These are phyloP conservation scores for Sordariomycetes sp. DNA, from an alignment of 2,329 filamentous ascomycete species.

Conservation along the genomic window DNA sequence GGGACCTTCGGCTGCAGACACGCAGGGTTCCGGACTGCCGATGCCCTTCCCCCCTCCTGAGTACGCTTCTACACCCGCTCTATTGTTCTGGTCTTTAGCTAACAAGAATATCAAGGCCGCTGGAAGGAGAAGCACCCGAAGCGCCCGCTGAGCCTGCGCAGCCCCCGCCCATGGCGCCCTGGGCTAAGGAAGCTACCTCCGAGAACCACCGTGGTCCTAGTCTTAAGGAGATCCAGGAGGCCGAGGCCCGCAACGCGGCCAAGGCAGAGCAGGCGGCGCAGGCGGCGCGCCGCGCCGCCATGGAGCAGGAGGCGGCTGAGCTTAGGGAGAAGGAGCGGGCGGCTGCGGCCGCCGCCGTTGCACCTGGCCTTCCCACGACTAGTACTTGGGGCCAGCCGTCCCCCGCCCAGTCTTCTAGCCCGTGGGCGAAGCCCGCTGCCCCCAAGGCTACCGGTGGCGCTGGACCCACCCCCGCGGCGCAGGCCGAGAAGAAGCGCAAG, in stretches of 20 bases:
- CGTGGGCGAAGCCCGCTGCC: conserved; percentile 53
- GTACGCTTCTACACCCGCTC: not conserved
- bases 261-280: conserved; percentile 73
- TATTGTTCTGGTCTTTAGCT: not conserved
- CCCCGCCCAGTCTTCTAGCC: conserved; percentile 50
- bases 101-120: not conserved
- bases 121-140: conserved; percentile 50
- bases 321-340: conserved; percentile 47
- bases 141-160: conserved; percentile 23
- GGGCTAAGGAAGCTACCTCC: conserved; percentile 76
- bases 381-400: conserved; percentile 82
- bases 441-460: conserved; percentile 22
- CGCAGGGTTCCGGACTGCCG: conserved; percentile 46
- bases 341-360: conserved; percentile 32
- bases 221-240: conserved; percentile 91
- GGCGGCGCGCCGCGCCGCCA: conserved; percentile 60
- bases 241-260: conserved; percentile 84
- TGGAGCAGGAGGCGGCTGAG: conserved; percentile 64
- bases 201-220: conserved; percentile 61
- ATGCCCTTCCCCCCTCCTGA: conserved; percentile 56
- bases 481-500: conserved; percentile 47
- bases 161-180: conserved; percentile 72
- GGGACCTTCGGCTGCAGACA: not conserved
- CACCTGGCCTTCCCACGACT: conserved; percentile 70
- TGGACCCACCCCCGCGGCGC: conserved; percentile 9